Percentiles rank a stretch among this genome's conserved stretches.
Conservation (phyloP, 78 protist species). For the Dictyostelium firmibasis region DNA sequence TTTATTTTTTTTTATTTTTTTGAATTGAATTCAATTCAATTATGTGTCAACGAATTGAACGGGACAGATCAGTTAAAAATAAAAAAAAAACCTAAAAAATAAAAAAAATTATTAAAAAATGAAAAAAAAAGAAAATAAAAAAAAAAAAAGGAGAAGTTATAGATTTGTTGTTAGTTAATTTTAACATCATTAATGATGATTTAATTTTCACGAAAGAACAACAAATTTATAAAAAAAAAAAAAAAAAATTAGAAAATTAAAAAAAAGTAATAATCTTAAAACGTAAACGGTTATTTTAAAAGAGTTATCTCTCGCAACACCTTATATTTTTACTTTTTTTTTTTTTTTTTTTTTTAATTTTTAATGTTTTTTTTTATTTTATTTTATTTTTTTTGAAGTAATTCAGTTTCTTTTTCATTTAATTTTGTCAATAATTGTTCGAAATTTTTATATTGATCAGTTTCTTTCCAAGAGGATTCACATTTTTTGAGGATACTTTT, state of each 20-base stretch:
- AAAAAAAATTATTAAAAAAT: no score
- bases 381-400: background rate
- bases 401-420: conserved; percentile 6
- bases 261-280: background rate
- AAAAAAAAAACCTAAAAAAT: no score
- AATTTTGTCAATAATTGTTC: background rate
- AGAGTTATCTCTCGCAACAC: no score
- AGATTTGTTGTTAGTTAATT: no score
- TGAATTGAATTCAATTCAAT: background rate
- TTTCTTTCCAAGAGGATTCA: conserved; percentile 35
- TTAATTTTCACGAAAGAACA: no score
- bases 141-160: no score
- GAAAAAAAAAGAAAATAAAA: background rate
- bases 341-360: background rate
- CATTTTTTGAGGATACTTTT: conserved; percentile 25
- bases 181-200: background rate
- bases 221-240: background rate
- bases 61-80: background rate
- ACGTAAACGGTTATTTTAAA: background rate
- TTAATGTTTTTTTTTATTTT: background rate
- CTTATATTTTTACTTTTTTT: background rate
- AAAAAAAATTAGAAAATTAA: background rate
- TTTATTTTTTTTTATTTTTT: background rate
- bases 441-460: background rate
- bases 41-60: background rate